Percentiles rank a stretch among this genome's conserved stretches.
Evolutionary conservation across 2,329 filamentous ascomycete genomes (phyloP).

Genomic region (Hymenotorrendiella dingleyae): DNA sequence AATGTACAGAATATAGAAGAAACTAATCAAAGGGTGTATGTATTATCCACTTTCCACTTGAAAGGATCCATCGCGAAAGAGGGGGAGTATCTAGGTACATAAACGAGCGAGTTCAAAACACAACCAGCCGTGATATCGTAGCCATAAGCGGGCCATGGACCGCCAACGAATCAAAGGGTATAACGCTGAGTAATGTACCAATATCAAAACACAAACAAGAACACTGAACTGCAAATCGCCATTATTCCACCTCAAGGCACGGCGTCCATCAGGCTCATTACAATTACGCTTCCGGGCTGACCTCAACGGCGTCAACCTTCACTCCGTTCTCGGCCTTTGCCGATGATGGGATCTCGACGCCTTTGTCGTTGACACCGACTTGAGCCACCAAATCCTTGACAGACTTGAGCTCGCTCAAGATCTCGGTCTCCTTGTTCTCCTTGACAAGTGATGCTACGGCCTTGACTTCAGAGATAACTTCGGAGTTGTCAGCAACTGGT

Average conservation of each 20-base stretch:
- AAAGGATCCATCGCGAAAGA: too few relatives aligned
- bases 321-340: conserved; percentile 16
- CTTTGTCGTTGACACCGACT: conserved; percentile 16
- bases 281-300: conserved; percentile 5
- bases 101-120: too few relatives aligned
- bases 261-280: neutral
- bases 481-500: conserved; percentile 1
- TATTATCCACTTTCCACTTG: too few relatives aligned
- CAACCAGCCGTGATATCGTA: conserved; percentile 6
- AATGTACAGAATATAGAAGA: too few relatives aligned
- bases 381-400: conserved; percentile 8
- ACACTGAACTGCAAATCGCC: neutral
- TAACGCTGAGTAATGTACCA: conserved; percentile 3
- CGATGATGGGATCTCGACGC: conserved; percentile 8
- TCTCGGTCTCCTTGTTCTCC: conserved; percentile 5
- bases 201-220: conserved; percentile 1
- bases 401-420: conserved; percentile 5
- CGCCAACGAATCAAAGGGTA: conserved; percentile 9
- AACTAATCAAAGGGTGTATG: too few relatives aligned
- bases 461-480: conserved; percentile 7
- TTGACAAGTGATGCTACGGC: conserved; percentile 4
- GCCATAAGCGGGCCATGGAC: neutral
- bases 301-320: conserved; percentile 15
- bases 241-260: neutral
- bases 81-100: too few relatives aligned